Conservation (phyloP, 202 grass and related monocot genomes). For the Elaeis oleifera region DNA sequence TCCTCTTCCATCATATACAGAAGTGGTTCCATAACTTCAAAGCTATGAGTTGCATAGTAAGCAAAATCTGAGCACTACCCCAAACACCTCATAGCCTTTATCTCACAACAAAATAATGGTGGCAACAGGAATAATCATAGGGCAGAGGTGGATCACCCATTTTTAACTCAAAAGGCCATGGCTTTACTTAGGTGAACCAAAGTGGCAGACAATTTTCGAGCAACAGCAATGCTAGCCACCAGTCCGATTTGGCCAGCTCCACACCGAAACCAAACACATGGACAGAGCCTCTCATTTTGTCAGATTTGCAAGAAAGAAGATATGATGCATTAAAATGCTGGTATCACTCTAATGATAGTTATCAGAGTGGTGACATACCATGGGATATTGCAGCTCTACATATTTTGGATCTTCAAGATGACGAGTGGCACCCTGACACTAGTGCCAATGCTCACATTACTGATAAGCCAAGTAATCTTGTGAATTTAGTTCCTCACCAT, state of each 20-base stretch:
- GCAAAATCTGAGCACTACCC: not conserved
- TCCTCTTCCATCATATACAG: not conserved
- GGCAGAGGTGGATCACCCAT: not conserved
- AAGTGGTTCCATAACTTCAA: not conserved
- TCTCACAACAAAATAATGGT: too few relatives aligned
- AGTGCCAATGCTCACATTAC: not conserved
- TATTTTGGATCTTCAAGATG: too few relatives aligned
- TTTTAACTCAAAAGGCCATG: not conserved
- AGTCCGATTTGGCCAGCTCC: not conserved
- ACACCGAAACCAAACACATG: not conserved
- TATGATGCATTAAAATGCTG: too few relatives aligned
- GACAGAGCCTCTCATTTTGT: too few relatives aligned
- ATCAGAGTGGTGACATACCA: too few relatives aligned
- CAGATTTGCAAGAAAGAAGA: not conserved
- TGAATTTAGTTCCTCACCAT: not conserved
- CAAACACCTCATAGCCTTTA: too few relatives aligned
- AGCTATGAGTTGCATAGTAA: not conserved
- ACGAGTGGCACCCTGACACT: too few relatives aligned
- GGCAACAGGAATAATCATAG: too few relatives aligned
- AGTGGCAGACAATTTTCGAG: not conserved
- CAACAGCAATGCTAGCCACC: not conserved
- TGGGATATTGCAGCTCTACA: too few relatives aligned
- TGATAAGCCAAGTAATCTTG: not conserved
- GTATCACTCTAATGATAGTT: not conserved
- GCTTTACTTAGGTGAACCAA: not conserved